phyloP scores from a whole-genome alignment of 1,284 basidiomycete genomes.

The Cystobasidiaceae sp. region DNA sequence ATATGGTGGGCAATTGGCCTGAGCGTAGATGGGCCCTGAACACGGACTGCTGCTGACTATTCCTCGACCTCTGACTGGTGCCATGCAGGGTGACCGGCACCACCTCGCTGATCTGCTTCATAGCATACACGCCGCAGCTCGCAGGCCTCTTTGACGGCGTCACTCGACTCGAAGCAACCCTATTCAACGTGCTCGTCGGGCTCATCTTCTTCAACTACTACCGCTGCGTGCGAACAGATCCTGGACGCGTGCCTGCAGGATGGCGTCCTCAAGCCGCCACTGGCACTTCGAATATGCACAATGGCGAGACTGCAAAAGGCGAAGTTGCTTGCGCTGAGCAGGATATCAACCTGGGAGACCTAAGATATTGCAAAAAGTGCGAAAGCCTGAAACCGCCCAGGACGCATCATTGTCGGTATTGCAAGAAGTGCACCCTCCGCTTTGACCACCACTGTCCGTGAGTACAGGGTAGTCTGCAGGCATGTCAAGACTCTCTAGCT shows the following conservation, averaged over 20 bases:
- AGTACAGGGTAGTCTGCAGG: constrained; percentile 44
- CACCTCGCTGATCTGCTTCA: constrained; percentile 73
- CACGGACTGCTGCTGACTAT: no score
- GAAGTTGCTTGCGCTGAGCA: constrained; percentile 43
- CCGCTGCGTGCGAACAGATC: constrained; percentile 70
- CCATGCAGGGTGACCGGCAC: constrained; percentile 55
- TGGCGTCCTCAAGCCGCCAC: constrained; percentile 52
- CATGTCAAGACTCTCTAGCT: not conserved
- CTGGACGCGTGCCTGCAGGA: constrained; percentile 69
- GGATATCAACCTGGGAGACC: constrained; percentile 71
- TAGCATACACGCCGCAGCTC: constrained; percentile 79
- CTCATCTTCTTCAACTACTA: constrained; percentile 83
- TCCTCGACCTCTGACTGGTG: no score
- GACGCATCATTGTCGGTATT: constrained; percentile 83
- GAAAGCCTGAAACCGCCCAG: constrained; percentile 52
- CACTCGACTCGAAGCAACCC: constrained; percentile 52
- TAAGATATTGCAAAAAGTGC: constrained; percentile 58
- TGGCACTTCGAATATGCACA: not conserved
- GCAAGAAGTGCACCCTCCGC: constrained; percentile 67
- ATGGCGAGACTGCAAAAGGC: constrained; percentile 69
- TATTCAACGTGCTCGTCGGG: constrained; percentile 61
- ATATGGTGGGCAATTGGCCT: constrained; percentile 12
- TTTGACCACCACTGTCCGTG: constrained; percentile 84
- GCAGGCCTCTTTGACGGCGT: constrained; percentile 76
- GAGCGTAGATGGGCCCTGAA: no score